Percentiles rank a stretch among this genome's conserved stretches.
Evolutionary conservation across 805 yeast genomes (phyloP).

Genomic region (Komagataella ulmi): DNA sequence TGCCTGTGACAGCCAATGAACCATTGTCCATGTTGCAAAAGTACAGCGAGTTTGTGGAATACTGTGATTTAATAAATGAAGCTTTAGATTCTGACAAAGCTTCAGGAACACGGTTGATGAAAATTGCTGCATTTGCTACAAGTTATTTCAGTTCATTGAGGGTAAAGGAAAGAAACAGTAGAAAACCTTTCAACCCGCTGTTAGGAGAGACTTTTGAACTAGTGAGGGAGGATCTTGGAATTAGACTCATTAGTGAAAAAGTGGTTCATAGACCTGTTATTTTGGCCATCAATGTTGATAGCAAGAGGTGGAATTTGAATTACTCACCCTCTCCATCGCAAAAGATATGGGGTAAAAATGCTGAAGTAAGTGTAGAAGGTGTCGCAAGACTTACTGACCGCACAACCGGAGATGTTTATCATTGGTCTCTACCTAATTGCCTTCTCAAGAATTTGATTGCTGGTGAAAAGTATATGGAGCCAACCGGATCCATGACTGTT

Average conservation of each 20-base stretch:
- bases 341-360: slow-evolving; percentile 90
- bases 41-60: slow-evolving; percentile 71
- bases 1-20: slow-evolving; percentile 93
- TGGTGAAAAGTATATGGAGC: slow-evolving; percentile 91
- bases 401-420: slow-evolving; percentile 55
- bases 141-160: slow-evolving; percentile 60
- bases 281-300: slow-evolving; percentile 70
- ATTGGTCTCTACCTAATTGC: slow-evolving; percentile 76
- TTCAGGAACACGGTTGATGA: slow-evolving; percentile 45
- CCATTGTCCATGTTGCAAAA: slow-evolving; percentile 77
- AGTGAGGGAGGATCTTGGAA: slow-evolving; percentile 71
- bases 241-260: slow-evolving; percentile 70
- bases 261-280: slow-evolving; percentile 81
- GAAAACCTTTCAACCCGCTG: slow-evolving; percentile 93
- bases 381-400: slow-evolving; percentile 41
- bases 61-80: slow-evolving; percentile 48
- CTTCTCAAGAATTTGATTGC: slow-evolving; percentile 79
- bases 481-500: slow-evolving; percentile 54
- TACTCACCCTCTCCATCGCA: slow-evolving; percentile 66
- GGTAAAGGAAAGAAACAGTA: slow-evolving; percentile 55
- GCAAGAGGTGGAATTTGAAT: slow-evolving; percentile 51
- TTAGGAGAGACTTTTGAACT: slow-evolving; percentile 89
- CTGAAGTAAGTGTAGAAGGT: slow-evolving; percentile 74
- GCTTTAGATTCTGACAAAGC: slow-evolving; percentile 36
- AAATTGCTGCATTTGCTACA: slow-evolving; percentile 74